Base-by-base conservation (phyloP, 345 rosid species). In the Trapa incisa region DNA sequence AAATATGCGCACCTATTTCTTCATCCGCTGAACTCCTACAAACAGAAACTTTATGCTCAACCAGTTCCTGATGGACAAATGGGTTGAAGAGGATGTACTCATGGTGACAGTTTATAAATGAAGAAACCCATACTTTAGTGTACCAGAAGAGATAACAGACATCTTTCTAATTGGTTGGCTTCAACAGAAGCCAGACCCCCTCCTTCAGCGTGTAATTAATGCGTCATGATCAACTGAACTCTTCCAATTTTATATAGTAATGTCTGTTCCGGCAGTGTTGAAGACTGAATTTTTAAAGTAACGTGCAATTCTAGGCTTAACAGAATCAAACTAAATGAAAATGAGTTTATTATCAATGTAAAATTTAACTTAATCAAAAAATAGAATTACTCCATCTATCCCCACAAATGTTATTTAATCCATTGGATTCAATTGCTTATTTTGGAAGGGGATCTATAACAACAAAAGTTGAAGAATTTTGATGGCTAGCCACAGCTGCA, bases 1-100 rank as follows among this genome's bases (percentile, higher is more conserved):
- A 62, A 52, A 65, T 39, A 68, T 43, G 32, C 50, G 60, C 36
- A 87, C 94, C 87, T 78, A 74, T 72, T 72, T 69, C 89, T 73
- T 83, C 91, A 4, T 73, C 73, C 68, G 68, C 68, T 61, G 65
- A 77, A 73, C 76, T 77, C 47, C 78, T 71, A 17, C 32, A 66
- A 38, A 45, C 78, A 62, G 61, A 56, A 63, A 81, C 54, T 16
- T 82, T 72, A 62, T 68, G 79, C 78, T 91, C 93, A 1, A 56
- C 76, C 17, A 77, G 67, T 71, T 86, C 85, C 65, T 58, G 13
- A 58, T 83, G 84, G 14, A 78, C 80, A 56, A 75, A 72, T 2
- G 96, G 96, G 65, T 94, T 86, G 66, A 89, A 89, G 53, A 94
- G 77, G 47, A 85, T 84, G 75, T 87, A 94, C 74, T 94, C 99